A percentile compares a stretch with the other conserved stretches of the same genome.
phyloP scores from a whole-genome alignment of 2,329 filamentous ascomycete genomes.

The Fusarium veterinarium region DNA sequence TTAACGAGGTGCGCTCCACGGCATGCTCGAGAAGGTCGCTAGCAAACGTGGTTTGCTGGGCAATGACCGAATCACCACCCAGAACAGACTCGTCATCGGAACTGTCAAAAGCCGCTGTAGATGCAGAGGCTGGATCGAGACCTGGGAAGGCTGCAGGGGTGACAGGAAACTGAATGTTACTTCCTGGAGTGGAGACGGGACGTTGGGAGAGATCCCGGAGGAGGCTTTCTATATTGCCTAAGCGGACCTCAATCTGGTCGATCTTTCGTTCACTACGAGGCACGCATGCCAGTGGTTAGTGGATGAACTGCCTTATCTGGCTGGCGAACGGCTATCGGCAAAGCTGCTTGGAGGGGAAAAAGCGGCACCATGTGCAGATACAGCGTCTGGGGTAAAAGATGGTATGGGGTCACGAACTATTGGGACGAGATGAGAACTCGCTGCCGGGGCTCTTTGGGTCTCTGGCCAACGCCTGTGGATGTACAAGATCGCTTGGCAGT shows the following conservation, averaged over 20 bases:
- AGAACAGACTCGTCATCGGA: slow-evolving; percentile 56
- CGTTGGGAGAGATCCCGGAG: slow-evolving; percentile 53
- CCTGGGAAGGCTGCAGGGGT: slow-evolving; percentile 41
- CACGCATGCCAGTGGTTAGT: slow-evolving; percentile 9
- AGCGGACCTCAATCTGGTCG: slow-evolving; percentile 58
- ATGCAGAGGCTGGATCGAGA: slow-evolving; percentile 41
- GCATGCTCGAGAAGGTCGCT: slow-evolving; percentile 65
- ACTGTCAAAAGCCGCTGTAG: slow-evolving; percentile 52
- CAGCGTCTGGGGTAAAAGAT: background rate
- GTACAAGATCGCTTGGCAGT: slow-evolving; percentile 65
- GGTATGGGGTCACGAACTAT: slow-evolving; percentile 59
- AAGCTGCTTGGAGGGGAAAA: background rate
- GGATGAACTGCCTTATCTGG: background rate
- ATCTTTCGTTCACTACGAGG: slow-evolving; percentile 63
- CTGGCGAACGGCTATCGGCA: background rate
- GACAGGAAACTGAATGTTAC: slow-evolving; percentile 36
- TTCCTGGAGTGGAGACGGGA: slow-evolving; percentile 37
- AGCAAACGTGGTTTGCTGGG: slow-evolving; percentile 64
- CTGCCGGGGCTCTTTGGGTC: slow-evolving; percentile 65
- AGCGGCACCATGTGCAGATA: slow-evolving; percentile 1
- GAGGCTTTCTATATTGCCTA: slow-evolving; percentile 58
- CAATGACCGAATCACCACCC: slow-evolving; percentile 61
- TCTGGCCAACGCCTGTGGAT: slow-evolving; percentile 65
- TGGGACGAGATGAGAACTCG: slow-evolving; percentile 70
- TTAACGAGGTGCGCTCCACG: slow-evolving; percentile 60